Percentiles rank a stretch among this genome's conserved stretches.
These are phyloP conservation scores for Pharus latifolius DNA, from an alignment of 176 grass and related monocot genomes.

Conservation along the genomic window DNA sequence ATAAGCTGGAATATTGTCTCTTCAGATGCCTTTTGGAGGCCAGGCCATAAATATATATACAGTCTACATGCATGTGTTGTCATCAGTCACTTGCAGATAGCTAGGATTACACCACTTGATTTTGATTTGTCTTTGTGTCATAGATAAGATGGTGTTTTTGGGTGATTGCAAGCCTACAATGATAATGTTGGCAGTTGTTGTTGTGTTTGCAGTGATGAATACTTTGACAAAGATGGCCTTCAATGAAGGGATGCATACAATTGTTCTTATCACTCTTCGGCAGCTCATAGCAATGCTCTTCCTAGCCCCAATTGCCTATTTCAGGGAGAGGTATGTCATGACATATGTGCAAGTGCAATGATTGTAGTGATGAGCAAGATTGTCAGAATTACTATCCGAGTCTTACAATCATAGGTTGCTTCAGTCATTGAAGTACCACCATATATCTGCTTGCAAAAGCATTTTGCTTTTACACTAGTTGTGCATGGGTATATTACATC, in stretches of 20 bases:
- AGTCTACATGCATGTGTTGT: neutral
- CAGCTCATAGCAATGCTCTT: conserved; percentile 51
- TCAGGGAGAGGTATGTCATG: conserved; percentile 45
- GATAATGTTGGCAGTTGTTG: conserved; percentile 38
- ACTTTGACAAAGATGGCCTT: conserved; percentile 57
- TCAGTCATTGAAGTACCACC: too few species aligned
- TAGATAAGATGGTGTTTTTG: neutral
- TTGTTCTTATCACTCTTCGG: conserved; percentile 59
- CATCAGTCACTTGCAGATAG: too few species aligned
- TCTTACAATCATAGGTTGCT: too few species aligned
- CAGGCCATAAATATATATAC: neutral
- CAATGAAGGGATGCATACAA: conserved; percentile 56
- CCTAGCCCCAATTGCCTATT: conserved; percentile 61
- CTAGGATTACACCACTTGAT: too few species aligned
- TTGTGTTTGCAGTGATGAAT: conserved; percentile 43
- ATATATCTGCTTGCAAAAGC: too few species aligned
- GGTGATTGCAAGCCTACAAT: conserved; percentile 24
- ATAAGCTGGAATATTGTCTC: neutral
- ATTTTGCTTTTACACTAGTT: too few species aligned
- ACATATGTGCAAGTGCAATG: too few species aligned
- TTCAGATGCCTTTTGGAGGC: neutral
- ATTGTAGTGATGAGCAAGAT: too few species aligned
- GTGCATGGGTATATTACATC: too few species aligned
- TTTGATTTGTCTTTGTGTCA: too few species aligned
- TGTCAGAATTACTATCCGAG: too few species aligned